Evolutionary conservation across 768 basidiomycete species (phyloP).

Genomic region (Lyophyllum shimeji): DNA sequence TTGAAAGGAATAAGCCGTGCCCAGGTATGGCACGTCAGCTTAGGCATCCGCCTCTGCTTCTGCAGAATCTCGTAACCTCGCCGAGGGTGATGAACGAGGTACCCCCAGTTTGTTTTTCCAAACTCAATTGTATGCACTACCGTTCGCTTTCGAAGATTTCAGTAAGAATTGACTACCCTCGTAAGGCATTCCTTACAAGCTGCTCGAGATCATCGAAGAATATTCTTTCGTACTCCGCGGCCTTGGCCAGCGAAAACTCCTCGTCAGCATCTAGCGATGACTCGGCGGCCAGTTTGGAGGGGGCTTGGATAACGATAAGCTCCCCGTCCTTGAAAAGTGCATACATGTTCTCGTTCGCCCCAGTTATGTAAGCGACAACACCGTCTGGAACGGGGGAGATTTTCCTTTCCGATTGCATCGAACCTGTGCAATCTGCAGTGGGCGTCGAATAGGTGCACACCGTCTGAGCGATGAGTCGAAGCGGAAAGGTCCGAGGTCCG

Average conservation of each 20-base stretch:
- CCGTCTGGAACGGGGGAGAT: slow-evolving; percentile 3
- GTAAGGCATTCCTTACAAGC: slow-evolving; percentile 15
- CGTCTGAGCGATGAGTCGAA: neutral
- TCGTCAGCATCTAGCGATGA: too few relatives aligned
- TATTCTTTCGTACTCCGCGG: slow-evolving; percentile 1
- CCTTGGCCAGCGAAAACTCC: too few relatives aligned
- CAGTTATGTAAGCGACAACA: slow-evolving; percentile 7
- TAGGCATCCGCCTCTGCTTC: slow-evolving; percentile 20
- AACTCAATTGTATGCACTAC: slow-evolving; percentile 31
- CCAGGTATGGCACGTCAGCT: slow-evolving; percentile 33
- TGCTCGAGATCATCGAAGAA: slow-evolving; percentile 16
- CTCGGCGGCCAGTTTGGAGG: neutral
- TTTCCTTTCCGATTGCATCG: neutral
- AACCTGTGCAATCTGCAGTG: neutral
- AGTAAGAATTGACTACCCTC: neutral
- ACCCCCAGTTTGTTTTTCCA: slow-evolving; percentile 35
- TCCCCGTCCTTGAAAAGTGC: slow-evolving; percentile 11
- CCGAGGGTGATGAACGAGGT: slow-evolving; percentile 23
- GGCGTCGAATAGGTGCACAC: neutral
- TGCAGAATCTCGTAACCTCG: slow-evolving; percentile 32
- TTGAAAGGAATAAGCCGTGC: slow-evolving; percentile 33
- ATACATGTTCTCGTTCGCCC: neutral
- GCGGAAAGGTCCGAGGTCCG: neutral
- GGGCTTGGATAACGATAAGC: slow-evolving; percentile 13
- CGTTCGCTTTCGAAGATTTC: slow-evolving; percentile 20